Evolutionary conservation across 75 land plant species (phyloP), one percentile per base, ranked within the genome.

Genomic region (Pinus albicaulis): DNA sequence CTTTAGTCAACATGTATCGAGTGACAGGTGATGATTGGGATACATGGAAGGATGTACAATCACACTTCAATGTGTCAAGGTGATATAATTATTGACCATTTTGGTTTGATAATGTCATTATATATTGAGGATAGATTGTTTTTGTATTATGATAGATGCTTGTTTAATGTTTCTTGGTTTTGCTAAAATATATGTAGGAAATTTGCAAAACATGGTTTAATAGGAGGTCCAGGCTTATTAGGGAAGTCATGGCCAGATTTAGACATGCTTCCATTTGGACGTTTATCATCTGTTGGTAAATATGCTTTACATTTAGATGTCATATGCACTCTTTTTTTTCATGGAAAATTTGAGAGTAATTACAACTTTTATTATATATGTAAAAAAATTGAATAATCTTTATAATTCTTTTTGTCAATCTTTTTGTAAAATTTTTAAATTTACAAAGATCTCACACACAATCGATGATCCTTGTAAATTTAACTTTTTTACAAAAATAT

Each of bases 11-110:
- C 72, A 85, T 81, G 82, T 86, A 86, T 65, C 75, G 88, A 56
- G 74, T 86, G 44, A 85, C 88, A 5, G 77, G 87, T 25, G 88
- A 86, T 80, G 83, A 84, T 52, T 86, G 88, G 88, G 88, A 86
- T 56, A 44, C 80, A 56, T 86, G 88, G 88, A 55, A 63, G 26
- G 80, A 85, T 71, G 25, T 86, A 53, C 63, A 57, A 38, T 38
- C 65, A 25, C 88, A 86, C 77, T 86, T 86, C 72, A 80, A 86
- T 77, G 80, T 86, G 57, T 87, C 88, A 41, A 85, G 87, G 88
- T 85, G 48, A 72, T 38, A 28, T 52, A 20, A 22, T 53, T 19
- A 24, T 57, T 78, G n/a, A 38, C 0, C 4, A 31, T 56, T 75
- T 3, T 73, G 26, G 5, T 17, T 23, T 73, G 14, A 16, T n/a